Base-by-base conservation (phyloP, 148 eudicot species). In the Rhododendron vialii region DNA sequence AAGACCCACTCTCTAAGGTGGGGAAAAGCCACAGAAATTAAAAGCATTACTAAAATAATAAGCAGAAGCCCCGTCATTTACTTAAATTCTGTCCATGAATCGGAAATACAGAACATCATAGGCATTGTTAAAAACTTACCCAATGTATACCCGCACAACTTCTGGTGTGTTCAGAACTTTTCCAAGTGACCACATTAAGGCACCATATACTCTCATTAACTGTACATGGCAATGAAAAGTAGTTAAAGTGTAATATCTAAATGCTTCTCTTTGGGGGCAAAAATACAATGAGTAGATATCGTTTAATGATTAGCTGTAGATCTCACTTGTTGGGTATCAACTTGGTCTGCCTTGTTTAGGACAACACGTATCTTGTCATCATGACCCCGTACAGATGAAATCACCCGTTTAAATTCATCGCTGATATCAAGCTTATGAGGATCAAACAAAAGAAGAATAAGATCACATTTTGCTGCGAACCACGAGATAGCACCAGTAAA, bases 201-300 rank as follows among this genome's bases (percentile, higher is more conserved):
- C 99, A 82, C 99, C 99, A 90, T 98, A 98, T 8, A 95, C 99
- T 90, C 99, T 91, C 99, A 98, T 98, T 48, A 98, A 93, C 99
- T 98, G 87, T 92, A 90, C n/a, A 75, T 75, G 24, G 4, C 45
- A 75, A 36, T 75, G 47, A 75, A 17, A 74, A 74, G 18, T 17
- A 33, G 45, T 74, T 75, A 75, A 15, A 75, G 2, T 35, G 48
- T 18, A 17, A 30, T 35, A 30, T 13, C 35, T 33, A 33, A 4
- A 74, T 33, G 78, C 76, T 28, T 17, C 12, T 75, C 18, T 30
- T 6, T 75, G 9, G 79, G 24, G 47, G 47, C 20, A 18, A 35
- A 38, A 11, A 36, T 8, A 8, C 47, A 75, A 36, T 5, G 43
- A 17, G n/a, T 20, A 75, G 3, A 18, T 17, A 24, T 20, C 6